Conservation (phyloP, 73 alveolate genomes). For the Tetrahymena elliotti region DNA sequence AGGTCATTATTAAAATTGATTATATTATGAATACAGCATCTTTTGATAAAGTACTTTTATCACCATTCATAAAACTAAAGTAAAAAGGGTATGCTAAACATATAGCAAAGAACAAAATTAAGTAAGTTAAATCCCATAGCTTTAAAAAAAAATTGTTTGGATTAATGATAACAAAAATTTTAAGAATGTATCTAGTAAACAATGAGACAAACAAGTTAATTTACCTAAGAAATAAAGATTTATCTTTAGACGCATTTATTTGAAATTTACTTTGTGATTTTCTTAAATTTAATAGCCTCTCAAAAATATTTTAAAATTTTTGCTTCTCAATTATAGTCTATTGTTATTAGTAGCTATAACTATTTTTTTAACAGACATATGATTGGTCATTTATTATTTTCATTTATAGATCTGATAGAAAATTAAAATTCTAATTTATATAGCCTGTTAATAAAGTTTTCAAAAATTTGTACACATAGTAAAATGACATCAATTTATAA, state of each 20-base stretch:
- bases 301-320: not conserved
- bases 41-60: not conserved
- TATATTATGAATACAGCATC: not conserved
- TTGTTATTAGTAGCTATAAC: no score
- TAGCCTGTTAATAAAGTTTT: not conserved
- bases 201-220: not conserved
- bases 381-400: not conserved
- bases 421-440: not conserved
- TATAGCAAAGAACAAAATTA: not conserved
- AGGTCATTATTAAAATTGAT: not conserved
- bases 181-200: not conserved
- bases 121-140: not conserved
- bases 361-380: no score
- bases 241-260: not conserved
- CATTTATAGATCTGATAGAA: not conserved
- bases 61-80: not conserved
- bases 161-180: not conserved
- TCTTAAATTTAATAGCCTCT: not conserved
- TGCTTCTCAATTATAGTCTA: not conserved
- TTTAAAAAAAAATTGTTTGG: not conserved
- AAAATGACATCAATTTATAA: not conserved
- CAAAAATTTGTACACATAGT: not conserved
- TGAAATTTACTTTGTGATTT: not conserved
- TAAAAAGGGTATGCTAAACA: not conserved
- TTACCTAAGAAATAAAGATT: not conserved